These are phyloP conservation scores for Monilinia vaccinii-corymbosi DNA, from an alignment of 2,329 filamentous ascomycete species.

Conservation along the genomic window DNA sequence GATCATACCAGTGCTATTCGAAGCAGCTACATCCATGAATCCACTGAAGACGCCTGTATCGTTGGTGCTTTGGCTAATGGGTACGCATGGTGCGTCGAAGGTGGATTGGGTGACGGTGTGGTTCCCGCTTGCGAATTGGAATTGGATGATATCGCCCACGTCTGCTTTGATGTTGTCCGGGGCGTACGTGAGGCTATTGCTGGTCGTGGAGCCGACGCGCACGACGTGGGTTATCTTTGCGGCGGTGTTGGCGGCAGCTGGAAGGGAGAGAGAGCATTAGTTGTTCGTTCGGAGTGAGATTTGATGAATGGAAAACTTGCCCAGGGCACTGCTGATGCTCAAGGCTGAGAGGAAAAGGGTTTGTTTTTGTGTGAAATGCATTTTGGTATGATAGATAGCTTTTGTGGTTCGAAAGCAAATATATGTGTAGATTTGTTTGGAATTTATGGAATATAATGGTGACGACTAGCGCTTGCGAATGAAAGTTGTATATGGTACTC, in stretches of 20 bases:
- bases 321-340: slow-evolving; percentile 25
- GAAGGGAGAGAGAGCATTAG: neutral
- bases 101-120: slow-evolving; percentile 73
- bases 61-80: slow-evolving; percentile 43
- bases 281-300: neutral
- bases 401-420: slow-evolving; percentile 19
- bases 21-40: slow-evolving; percentile 53
- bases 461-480: slow-evolving; percentile 25
- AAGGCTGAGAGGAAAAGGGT: slow-evolving; percentile 23
- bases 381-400: slow-evolving; percentile 21
- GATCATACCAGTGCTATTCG: slow-evolving; percentile 38
- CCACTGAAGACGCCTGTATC: slow-evolving; percentile 55
- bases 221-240: slow-evolving; percentile 48
- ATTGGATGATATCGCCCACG: slow-evolving; percentile 56
- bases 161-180: slow-evolving; percentile 56
- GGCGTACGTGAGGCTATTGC: slow-evolving; percentile 47
- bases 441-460: slow-evolving; percentile 4
- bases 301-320: slow-evolving; percentile 15
- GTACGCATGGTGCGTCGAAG: slow-evolving; percentile 62
- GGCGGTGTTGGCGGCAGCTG: slow-evolving; percentile 10
- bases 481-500: slow-evolving; percentile 23
- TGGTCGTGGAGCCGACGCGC: slow-evolving; percentile 44
- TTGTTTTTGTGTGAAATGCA: slow-evolving; percentile 27
- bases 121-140: slow-evolving; percentile 59
- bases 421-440: slow-evolving; percentile 15